Conservation (phyloP, 805 yeast species). For the Hanseniaspora clermontiae region DNA sequence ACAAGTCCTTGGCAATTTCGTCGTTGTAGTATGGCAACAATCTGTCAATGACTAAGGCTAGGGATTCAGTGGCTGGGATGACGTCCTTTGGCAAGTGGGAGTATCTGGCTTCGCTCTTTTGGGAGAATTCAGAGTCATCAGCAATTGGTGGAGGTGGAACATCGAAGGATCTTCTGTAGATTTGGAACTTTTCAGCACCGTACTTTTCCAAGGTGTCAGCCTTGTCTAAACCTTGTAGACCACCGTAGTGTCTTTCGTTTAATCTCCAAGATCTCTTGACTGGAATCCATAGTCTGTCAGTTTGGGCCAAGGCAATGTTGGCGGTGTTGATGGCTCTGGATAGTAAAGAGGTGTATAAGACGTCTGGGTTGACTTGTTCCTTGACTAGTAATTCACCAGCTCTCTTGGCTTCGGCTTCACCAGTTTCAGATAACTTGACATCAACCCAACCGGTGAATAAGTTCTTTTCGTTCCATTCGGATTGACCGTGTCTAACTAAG, state of each 20-base stretch:
- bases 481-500: constrained; percentile 96
- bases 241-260: constrained; percentile 99
- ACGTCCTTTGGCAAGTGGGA: constrained; percentile 68
- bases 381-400: constrained; percentile 89
- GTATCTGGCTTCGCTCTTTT: constrained; percentile 78
- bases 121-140: constrained; percentile 69
- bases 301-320: constrained; percentile 76
- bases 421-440: constrained; percentile 68
- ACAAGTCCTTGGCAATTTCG: constrained; percentile 70
- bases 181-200: constrained; percentile 88
- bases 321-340: constrained; percentile 96
- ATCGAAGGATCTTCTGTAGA: constrained; percentile 95
- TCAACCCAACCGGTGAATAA: constrained; percentile 99
- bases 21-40: constrained; percentile 95
- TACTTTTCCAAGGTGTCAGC: constrained; percentile 77
- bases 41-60: constrained; percentile 90
- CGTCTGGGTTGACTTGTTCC: constrained; percentile 72
- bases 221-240: constrained; percentile 95
- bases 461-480: constrained; percentile 98
- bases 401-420: constrained; percentile 79
- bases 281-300: constrained; percentile 84
- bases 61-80: constrained; percentile 87
- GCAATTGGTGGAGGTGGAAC: constrained; percentile 88
- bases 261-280: constrained; percentile 94
- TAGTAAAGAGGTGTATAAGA: constrained; percentile 80